Percentiles rank a stretch among this genome's conserved stretches.
Evolutionary conservation across 192 early-diverging fungal species (phyloP).

Genomic region (Mortierella alpina): DNA sequence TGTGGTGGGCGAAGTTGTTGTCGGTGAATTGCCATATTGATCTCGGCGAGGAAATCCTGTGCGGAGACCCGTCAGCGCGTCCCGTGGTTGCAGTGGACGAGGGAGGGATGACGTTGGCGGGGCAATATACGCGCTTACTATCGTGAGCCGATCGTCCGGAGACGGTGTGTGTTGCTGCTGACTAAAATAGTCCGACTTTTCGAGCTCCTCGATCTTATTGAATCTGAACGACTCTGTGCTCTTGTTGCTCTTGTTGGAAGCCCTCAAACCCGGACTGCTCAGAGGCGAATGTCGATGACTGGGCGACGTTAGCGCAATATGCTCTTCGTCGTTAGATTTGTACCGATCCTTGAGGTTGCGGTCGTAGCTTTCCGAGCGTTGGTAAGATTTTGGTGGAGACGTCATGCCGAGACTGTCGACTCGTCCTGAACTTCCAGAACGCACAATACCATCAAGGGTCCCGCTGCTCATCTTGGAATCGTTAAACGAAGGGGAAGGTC

Average conservation of each 20-base stretch:
- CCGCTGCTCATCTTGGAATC: slow-evolving; percentile 41
- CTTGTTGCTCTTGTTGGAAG: background rate
- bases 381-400: background rate
- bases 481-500: slow-evolving; percentile 5
- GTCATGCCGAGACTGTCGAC: slow-evolving; percentile 6
- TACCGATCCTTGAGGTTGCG: slow-evolving; percentile 43
- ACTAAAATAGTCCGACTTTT: slow-evolving; percentile 13
- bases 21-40: background rate
- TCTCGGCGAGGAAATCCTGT: slow-evolving; percentile 9
- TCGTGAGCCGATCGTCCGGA: background rate
- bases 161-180: slow-evolving; percentile 7
- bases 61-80: slow-evolving; percentile 19
- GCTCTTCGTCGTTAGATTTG: slow-evolving; percentile 31
- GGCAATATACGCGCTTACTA: slow-evolving; percentile 28
- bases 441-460: slow-evolving; percentile 37
- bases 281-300: slow-evolving; percentile 16
- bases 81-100: slow-evolving; percentile 34
- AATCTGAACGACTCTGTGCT: background rate
- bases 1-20: background rate
- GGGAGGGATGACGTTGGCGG: slow-evolving; percentile 36
- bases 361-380: slow-evolving; percentile 33
- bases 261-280: background rate
- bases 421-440: slow-evolving; percentile 1
- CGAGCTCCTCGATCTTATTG: background rate
- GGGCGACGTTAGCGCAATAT: slow-evolving; percentile 17